phyloP scores from a whole-genome alignment of 495 filamentous ascomycete genomes.

The Hyaloscypha variabilis region DNA sequence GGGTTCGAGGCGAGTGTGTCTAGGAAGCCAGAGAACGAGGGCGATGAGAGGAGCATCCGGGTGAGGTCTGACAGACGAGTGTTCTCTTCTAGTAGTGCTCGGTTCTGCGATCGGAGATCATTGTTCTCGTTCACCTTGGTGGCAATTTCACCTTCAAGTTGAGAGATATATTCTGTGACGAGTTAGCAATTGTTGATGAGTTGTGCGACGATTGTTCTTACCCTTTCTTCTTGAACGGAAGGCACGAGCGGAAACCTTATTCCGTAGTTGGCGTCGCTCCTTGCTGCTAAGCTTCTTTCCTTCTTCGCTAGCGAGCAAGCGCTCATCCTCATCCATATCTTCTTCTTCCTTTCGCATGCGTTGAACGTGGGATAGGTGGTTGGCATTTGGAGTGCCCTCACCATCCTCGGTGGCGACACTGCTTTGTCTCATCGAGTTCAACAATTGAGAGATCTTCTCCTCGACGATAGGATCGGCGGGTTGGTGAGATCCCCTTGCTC shows the following conservation, averaged over 20 bases:
- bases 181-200: constrained; percentile 46
- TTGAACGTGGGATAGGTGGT: constrained; percentile 58
- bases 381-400: constrained; percentile 45
- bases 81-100: constrained; percentile 77
- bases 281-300: constrained; percentile 97
- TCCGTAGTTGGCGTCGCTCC: constrained; percentile 89
- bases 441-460: constrained; percentile 81
- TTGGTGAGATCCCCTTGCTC: constrained; percentile 43
- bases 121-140: constrained; percentile 69
- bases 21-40: constrained; percentile 82
- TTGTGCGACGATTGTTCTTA: constrained; percentile 47
- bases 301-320: constrained; percentile 89
- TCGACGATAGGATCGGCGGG: constrained; percentile 70
- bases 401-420: constrained; percentile 54
- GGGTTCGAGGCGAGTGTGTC: constrained; percentile 67
- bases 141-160: constrained; percentile 86
- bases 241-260: constrained; percentile 96
- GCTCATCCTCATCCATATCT: constrained; percentile 98
- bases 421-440: constrained; percentile 80
- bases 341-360: constrained; percentile 82
- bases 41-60: constrained; percentile 80
- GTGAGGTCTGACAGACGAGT: constrained; percentile 74
- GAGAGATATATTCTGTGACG: constrained; percentile 82
- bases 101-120: constrained; percentile 73
- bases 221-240: constrained; percentile 97